Base-by-base conservation (phyloP, 441 rosid species). In the Pelargonium fulgidum region DNA sequence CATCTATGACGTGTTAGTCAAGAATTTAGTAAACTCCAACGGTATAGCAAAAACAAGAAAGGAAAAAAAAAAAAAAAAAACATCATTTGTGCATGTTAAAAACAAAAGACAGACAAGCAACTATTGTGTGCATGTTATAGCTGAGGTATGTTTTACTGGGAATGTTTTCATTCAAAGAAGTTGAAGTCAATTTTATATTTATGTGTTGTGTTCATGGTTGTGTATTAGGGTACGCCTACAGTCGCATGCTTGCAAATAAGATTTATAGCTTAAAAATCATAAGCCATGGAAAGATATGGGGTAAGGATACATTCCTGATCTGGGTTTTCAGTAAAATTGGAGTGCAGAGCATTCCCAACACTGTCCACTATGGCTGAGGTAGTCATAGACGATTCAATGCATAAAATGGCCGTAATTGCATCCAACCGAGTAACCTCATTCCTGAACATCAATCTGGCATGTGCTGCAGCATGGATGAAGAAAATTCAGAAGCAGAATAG, bases 361-460 rank as follows among this genome's bases (percentile, higher is more conserved):
- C 86, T 85, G 78, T 94, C 99, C 70, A 94, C 92, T 1, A 94
- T 94, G 70, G 93, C 98, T 0, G 96, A 90, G 48, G 85, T 92
- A 62, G 98, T 93, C 98, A 93, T 93, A 61, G 97, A 93, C 62
- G 93, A 93, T 81, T 93, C 92, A 11, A 90, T 81, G 81, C 97
- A 93, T 74, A 90, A 75, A 76, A 93, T 84, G 79, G 97, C 96
- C 62, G 96, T 85, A 73, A 94, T 84, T n/a, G 98, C 97, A 81
- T 94, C 98, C 62, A 86, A 72, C 67, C 80, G 81, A 0, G 86
- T 92, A 16, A 94, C 99, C 81, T 94, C 91, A 44, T 89, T 85
- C 83, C 99, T 90, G 85, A 87, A 94, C 99, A 92, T 87, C 69
- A 94, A 87, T 80, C 94, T 87, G 64, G 99, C 99, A 81, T 94